Evolutionary conservation across 345 rosid species (phyloP).

Genomic region (Eucalyptus curtisii): DNA sequence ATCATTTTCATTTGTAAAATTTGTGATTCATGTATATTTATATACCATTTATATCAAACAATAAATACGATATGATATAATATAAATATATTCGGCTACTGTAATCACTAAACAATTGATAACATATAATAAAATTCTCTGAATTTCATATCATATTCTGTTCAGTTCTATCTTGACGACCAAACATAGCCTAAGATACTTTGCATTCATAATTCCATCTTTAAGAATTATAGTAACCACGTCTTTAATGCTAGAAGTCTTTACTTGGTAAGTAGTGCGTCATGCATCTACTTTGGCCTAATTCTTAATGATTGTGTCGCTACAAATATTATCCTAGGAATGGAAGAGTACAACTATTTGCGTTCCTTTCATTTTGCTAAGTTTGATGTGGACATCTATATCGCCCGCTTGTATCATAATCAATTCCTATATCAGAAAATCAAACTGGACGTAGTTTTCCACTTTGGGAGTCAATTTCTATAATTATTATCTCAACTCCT

Average conservation of each 20-base stretch:
- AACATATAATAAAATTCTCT: too few species aligned
- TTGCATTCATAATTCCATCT: not conserved
- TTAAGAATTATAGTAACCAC: not conserved
- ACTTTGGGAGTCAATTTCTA: not conserved
- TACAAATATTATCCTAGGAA: not conserved
- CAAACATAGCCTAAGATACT: not conserved
- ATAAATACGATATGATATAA: too few species aligned
- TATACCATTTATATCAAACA: too few species aligned
- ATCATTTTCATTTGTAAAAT: too few species aligned
- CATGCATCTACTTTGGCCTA: not conserved
- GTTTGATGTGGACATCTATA: not conserved
- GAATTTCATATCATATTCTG: too few species aligned
- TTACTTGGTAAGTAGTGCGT: not conserved
- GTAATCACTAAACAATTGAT: too few species aligned
- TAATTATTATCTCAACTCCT: not conserved
- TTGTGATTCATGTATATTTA: too few species aligned
- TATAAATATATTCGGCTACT: too few species aligned
- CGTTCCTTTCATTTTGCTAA: not conserved
- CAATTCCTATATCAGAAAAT: not conserved
- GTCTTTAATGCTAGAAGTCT: not conserved
- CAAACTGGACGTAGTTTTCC: not conserved
- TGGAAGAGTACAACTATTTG: not conserved
- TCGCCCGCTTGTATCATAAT: not conserved
- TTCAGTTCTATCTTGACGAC: rapidly evolving
- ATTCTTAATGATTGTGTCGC: not conserved